Evolutionary conservation across 495 filamentous ascomycete genomes (phyloP).

Genomic region (Aspergillus saccharolyticus): DNA sequence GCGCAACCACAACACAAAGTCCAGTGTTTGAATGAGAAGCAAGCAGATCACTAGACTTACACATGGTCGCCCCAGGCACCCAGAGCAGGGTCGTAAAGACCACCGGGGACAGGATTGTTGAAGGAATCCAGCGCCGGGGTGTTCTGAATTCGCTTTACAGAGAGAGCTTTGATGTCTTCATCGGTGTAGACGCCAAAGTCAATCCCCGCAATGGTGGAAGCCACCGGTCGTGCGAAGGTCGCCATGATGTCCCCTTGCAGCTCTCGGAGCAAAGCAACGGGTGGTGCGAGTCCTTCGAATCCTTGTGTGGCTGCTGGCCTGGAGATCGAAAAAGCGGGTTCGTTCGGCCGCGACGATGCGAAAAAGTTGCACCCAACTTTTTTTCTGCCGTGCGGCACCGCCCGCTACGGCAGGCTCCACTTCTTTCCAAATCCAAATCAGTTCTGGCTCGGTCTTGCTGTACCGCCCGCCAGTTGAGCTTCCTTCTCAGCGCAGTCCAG

Average conservation of each 20-base stretch:
- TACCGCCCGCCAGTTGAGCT: neutral
- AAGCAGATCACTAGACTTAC: slow-evolving; percentile 46
- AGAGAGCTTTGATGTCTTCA: slow-evolving; percentile 80
- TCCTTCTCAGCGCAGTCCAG: neutral
- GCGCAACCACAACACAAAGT: neutral
- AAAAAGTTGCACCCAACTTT: slow-evolving; percentile 24
- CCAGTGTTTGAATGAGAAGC: neutral
- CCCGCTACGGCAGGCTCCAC: neutral
- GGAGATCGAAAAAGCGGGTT: slow-evolving; percentile 18
- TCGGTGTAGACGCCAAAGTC: slow-evolving; percentile 79
- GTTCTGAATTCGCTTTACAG: slow-evolving; percentile 88
- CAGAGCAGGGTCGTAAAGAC: slow-evolving; percentile 87
- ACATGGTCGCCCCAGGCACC: slow-evolving; percentile 81
- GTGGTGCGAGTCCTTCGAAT: slow-evolving; percentile 26
- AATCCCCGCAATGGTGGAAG: slow-evolving; percentile 78
- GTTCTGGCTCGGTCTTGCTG: neutral
- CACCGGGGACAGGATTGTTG: slow-evolving; percentile 77
- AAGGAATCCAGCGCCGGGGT: slow-evolving; percentile 84
- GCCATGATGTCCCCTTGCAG: slow-evolving; percentile 41
- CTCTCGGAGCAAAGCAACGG: slow-evolving; percentile 44
- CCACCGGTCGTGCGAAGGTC: slow-evolving; percentile 87
- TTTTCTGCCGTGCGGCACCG: slow-evolving; percentile 24
- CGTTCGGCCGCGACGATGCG: slow-evolving; percentile 20
- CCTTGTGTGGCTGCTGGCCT: slow-evolving; percentile 15
- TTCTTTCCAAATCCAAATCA: no score